phyloP scores from a whole-genome alignment of 192 early-diverging fungal genomes.

The Coemansia sp. region DNA sequence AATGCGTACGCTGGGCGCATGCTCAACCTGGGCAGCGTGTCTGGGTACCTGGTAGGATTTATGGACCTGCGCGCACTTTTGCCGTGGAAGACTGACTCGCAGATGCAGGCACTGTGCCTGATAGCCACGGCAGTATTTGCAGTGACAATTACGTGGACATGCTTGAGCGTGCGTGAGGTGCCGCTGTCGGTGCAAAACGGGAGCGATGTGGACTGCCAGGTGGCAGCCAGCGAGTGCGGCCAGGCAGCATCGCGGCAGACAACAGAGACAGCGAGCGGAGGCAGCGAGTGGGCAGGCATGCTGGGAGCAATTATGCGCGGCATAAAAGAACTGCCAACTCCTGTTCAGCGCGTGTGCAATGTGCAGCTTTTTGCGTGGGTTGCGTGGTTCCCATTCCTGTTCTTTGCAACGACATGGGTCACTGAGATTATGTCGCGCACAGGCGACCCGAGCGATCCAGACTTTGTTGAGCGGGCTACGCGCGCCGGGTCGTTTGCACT shows the following conservation, averaged over 20 bases:
- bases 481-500: slow-evolving; percentile 87
- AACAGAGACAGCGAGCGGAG: not conserved
- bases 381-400: slow-evolving; percentile 97
- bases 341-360: slow-evolving; percentile 82
- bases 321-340: slow-evolving; percentile 59
- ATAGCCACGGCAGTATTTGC: slow-evolving; percentile 72
- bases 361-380: slow-evolving; percentile 96
- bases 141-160: slow-evolving; percentile 62
- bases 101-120: slow-evolving; percentile 81
- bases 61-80: slow-evolving; percentile 70
- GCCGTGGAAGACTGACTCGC: slow-evolving; percentile 65
- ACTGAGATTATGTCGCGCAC: slow-evolving; percentile 40
- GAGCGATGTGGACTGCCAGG: not conserved
- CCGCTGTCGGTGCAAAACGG: slow-evolving; percentile 13
- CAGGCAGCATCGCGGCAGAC: not conserved
- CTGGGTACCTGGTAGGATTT: slow-evolving; percentile 86
- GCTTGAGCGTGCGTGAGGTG: slow-evolving; percentile 61
- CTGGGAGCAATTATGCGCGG: slow-evolving; percentile 23
- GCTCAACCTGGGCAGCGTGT: slow-evolving; percentile 81
- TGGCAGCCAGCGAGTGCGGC: slow-evolving; percentile 11
- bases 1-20: slow-evolving; percentile 87
- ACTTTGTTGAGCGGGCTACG: slow-evolving; percentile 61
- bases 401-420: slow-evolving; percentile 71
- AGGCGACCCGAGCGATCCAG: slow-evolving; percentile 27
- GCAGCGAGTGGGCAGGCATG: slow-evolving; percentile 32